These are phyloP conservation scores for Ophiostoma triangulosporum DNA, from an alignment of 2,329 filamentous ascomycete genomes.

Conservation along the genomic window DNA sequence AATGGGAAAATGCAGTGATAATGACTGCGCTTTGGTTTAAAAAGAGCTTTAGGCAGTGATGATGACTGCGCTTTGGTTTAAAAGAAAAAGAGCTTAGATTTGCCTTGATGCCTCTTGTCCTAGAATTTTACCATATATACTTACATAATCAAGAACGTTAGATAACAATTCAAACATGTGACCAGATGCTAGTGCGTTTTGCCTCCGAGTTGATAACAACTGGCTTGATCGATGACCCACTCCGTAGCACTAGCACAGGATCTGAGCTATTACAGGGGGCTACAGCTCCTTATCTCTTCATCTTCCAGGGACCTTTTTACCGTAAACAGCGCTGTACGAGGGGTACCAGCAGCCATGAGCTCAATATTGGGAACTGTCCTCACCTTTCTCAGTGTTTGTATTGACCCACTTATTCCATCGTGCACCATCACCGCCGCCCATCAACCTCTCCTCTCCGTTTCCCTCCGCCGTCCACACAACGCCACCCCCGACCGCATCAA, in stretches of 20 bases:
- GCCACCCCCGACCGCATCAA: neutral
- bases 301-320: neutral
- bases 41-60: no score
- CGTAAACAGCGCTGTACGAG: constrained; percentile 3
- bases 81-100: no score
- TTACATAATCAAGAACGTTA: neutral
- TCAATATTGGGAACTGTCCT: neutral
- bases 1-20: no score
- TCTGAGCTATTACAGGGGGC: neutral
- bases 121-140: no score
- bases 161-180: constrained; percentile 2
- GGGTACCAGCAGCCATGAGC: neutral
- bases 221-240: constrained; percentile 10
- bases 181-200: neutral
- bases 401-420: constrained; percentile 6
- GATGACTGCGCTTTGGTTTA: no score
- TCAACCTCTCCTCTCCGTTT: constrained; percentile 4
- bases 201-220: constrained; percentile 8
- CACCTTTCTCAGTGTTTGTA: neutral
- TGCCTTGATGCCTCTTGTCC: no score
- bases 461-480: neutral
- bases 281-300: neutral
- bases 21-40: no score
- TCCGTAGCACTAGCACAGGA: neutral
- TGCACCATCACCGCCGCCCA: constrained; percentile 7